Percentiles rank a stretch among this genome's conserved stretches.
phyloP scores from a whole-genome alignment of 805 yeast genomes.

The Saccharomycopsis malanga region DNA sequence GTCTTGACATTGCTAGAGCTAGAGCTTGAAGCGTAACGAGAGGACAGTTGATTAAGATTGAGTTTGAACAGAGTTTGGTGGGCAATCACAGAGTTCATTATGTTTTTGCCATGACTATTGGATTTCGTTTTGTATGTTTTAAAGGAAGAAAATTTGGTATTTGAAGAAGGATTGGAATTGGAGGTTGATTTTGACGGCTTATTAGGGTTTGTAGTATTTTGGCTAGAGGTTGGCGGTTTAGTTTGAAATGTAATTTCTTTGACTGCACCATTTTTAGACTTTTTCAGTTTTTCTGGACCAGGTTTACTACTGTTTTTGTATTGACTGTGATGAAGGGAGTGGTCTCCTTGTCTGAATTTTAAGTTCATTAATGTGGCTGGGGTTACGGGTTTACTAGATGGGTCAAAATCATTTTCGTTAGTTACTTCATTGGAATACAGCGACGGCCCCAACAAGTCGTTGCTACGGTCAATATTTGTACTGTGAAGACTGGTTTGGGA shows the following conservation, averaged over 20 bases:
- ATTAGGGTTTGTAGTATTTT: not conserved
- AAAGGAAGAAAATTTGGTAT: constrained; percentile 16
- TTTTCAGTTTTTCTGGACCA: too few relatives aligned
- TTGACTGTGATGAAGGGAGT: not conserved
- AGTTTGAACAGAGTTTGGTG: constrained; percentile 22
- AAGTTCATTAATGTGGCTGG: constrained; percentile 22
- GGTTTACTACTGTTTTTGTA: constrained; percentile 17
- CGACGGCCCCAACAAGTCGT: not conserved
- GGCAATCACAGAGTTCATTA: constrained; percentile 18
- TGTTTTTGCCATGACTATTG: constrained; percentile 1
- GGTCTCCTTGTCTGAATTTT: constrained; percentile 2
- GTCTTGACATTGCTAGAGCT: constrained; percentile 4
- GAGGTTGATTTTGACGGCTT: not conserved
- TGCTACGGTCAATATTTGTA: not conserved
- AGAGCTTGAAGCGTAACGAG: constrained; percentile 27
- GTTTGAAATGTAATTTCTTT: constrained; percentile 19
- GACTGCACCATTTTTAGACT: constrained; percentile 2
- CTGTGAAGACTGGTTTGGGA: constrained; percentile 8
- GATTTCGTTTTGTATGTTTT: constrained; percentile 20
- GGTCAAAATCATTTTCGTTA: not conserved
- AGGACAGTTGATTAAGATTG: constrained; percentile 16
- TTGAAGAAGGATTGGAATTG: not conserved
- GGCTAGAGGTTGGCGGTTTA: not conserved
- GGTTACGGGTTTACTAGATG: constrained; percentile 15
- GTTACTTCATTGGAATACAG: not conserved